Base-by-base conservation (phyloP, 176 grass and related monocot species). In the Aechmea fasciata region DNA sequence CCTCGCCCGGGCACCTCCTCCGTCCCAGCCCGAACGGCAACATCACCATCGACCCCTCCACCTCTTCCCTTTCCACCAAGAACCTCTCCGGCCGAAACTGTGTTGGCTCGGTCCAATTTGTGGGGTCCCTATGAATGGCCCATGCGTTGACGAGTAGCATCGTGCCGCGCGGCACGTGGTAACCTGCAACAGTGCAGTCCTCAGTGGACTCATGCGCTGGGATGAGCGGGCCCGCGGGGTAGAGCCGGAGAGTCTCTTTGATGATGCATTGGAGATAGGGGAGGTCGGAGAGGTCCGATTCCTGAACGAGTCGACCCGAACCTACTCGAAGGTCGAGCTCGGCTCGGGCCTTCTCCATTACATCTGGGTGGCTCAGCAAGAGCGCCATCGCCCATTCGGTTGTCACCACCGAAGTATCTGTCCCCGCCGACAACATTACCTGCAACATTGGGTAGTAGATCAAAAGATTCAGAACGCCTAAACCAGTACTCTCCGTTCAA, bases 121-220 rank as follows among this genome's bases (percentile, higher is more conserved):
- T n/a, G 0, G 81, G 78, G 50, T 84, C 81, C 52, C 77, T 69
- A 11, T 88, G 86, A 47, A 88, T 72, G 2, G 74, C 80, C 48
- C 89, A 88, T 50, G 63, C 77, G 71, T 96, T 96, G 19, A 86
- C 83, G 0, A 96, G 15, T 0, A 96, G 63, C 77, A 90, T 80
- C 9, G 87, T 80, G 7, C 73, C 81, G 0, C 63, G 13, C 2
- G 81, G 76, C 17, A 96, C 74, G 77, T 75, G 67, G 84, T 87
- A 96, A n/a, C 87, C 91, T 2, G 64, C 79, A 10, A 96, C 76
- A 65, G 61, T 85, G 81, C 84, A 83, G 11, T 96, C 87, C 0
- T 67, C 7, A 0, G 75, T 66, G 0, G 88, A 74, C 51, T 87
- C 75, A 68, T 91, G 88, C 2, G 92, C 77, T 10, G 85, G n/a